These are phyloP conservation scores for Jacaranda copaia DNA, from an alignment of 257 asterid genomes.

Conservation along the genomic window DNA sequence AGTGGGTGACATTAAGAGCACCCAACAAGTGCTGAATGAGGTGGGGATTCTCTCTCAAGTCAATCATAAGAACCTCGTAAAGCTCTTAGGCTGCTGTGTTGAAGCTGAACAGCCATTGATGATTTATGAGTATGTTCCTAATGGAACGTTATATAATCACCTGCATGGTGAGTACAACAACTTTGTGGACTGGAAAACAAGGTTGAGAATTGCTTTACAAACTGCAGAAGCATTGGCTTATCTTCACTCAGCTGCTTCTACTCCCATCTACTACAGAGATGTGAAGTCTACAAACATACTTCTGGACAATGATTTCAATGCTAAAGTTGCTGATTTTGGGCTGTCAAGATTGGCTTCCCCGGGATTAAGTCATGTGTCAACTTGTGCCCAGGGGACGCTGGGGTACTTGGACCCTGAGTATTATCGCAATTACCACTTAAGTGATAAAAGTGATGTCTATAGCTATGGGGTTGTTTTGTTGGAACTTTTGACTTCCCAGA, in stretches of 20 bases:
- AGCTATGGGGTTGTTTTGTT: background rate
- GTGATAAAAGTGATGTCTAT: background rate
- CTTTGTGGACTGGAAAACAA: no score
- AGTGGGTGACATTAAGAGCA: no score
- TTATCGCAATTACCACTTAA: background rate
- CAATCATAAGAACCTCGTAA: background rate
- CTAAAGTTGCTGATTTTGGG: background rate
- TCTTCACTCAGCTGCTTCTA: background rate
- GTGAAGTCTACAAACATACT: background rate
- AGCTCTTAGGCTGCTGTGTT: background rate
- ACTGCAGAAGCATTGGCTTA: constrained; percentile 7
- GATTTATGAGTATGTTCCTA: no score
- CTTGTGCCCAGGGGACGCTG: background rate
- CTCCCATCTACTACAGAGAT: background rate
- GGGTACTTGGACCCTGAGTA: background rate
- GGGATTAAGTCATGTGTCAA: background rate
- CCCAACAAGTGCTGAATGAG: no score
- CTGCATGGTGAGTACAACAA: no score
- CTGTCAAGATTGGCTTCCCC: background rate
- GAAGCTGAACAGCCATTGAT: no score
- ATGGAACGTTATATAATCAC: no score
- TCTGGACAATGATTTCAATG: background rate
- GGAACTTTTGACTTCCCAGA: background rate
- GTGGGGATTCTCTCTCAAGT: background rate
- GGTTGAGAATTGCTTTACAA: background rate